Evolutionary conservation across 495 filamentous ascomycete species (phyloP), one percentile per base, ranked within the genome.

Genomic region (Aspergillus hancockii): DNA sequence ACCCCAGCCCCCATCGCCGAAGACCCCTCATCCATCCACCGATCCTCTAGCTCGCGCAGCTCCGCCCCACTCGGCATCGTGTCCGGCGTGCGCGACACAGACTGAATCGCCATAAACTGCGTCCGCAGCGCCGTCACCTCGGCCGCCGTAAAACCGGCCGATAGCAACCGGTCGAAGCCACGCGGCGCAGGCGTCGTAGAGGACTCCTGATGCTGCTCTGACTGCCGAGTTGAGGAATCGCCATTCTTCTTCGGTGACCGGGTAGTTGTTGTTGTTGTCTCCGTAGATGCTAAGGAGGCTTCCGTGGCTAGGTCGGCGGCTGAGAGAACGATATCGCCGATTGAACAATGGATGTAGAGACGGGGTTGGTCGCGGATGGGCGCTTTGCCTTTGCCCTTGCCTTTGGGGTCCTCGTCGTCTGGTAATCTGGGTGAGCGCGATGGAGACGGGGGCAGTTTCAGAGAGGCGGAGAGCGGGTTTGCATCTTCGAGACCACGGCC

Each of bases 281-380:
- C 45, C 8, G 69, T 76, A 32, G 78, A 71, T 1, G 86, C 80
- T 0, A 74, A 67, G 4, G 70, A 61, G 8, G 83, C 84, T 79
- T 97, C 93, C n/a, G 76, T 78, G 3, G 74, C 78, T 19, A 98
- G 83, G 30, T 94, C 91, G 0, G 72, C 57, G 3, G 83, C 67
- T 0, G 88, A 84, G 22, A 97, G 83, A 7, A 71, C 66, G 13
- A 79, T 73, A 49, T 82, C 81, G 64, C 91, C 89, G 57, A 97
- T 90, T 41, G 88, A 90, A 82, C 93, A 97, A 79, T 96, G 92
- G 52, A 96, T 86, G 75, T 94, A 95, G 64, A 92, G 78, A 22
- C 85, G 79, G 6, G 70, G 73, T 23, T 69, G 63, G 22, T 79
- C 75, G 14, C 80, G 78, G 14, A 83, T 65, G 14, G 81, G 70